These are phyloP conservation scores for Flammula alnicola DNA, from an alignment of 1,284 basidiomycete species.

Conservation along the genomic window DNA sequence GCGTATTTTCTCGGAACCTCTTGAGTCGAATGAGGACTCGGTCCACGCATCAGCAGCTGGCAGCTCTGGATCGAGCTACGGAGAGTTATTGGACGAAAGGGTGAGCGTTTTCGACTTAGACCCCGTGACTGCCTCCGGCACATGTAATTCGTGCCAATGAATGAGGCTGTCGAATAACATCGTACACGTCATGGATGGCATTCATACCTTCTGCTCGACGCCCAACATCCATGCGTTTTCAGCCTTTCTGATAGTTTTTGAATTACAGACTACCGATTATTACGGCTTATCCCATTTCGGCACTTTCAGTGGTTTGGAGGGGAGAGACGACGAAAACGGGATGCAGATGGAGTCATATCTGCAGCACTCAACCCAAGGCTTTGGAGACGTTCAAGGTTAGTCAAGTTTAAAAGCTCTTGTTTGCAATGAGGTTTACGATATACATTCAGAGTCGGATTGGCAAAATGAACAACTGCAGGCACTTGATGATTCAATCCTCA, in stretches of 20 bases:
- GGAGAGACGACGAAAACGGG: constrained; percentile 11
- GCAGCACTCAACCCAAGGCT: constrained; percentile 12
- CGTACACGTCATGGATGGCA: no score
- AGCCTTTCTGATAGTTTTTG: no score
- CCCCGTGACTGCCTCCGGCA: no score
- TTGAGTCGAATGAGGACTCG: constrained; percentile 11
- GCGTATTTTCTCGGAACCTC: constrained; percentile 16
- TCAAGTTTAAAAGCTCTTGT: neutral
- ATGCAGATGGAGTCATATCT: constrained; percentile 8
- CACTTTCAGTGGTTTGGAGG: constrained; percentile 10
- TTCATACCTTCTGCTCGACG: no score
- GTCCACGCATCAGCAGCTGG: constrained; percentile 8
- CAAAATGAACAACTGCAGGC: constrained; percentile 8
- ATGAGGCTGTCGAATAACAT: no score
- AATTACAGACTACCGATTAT: constrained; percentile 21
- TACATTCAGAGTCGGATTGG: constrained; percentile 12
- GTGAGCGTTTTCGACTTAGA: no score
- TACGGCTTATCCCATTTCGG: constrained; percentile 17
- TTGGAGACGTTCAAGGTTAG: constrained; percentile 20
- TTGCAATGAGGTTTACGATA: neutral
- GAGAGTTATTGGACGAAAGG: constrained; percentile 27
- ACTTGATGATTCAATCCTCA: constrained; percentile 18
- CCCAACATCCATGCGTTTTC: no score
- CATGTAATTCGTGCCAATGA: no score
- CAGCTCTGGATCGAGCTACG: constrained; percentile 33